Evolutionary conservation across 345 rosid species (phyloP), one percentile per base, ranked within the genome.

Genomic region (Citrus mangshanensis): DNA sequence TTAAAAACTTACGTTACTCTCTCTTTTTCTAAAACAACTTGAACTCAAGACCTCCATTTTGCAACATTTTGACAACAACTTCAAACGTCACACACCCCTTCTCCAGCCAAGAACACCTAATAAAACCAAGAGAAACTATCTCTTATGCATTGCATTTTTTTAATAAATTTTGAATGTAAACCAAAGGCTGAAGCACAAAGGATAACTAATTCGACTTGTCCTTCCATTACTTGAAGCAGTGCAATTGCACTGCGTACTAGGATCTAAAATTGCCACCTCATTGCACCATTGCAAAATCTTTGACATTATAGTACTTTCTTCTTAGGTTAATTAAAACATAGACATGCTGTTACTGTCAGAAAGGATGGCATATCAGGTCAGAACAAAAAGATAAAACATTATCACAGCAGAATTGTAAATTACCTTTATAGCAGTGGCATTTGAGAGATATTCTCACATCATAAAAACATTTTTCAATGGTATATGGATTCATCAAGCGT

Each of bases 61-160:
- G 71, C 51, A 55, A 30, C 72, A n/a, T 77, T 84, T 80, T 54
- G 87, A n/a, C 83, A 6, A 49, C 79, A 65, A 85, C 85, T n/a
- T n/a, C 79, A 85, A 46, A 82, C 56, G 79, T 79, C 81, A 77
- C 68, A 77, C 46, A n/a, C 70, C 83, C 76, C 62, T 68, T 40
- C 73, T 77, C 65, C 24, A 74, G 37, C 84, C 87, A 79, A 81
- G 28, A 76, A 34, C 65, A 81, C 81, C 83, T 81, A 72, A 64
- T 5, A 9, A 19, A 46, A 22, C 58, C 69, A 55, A 65, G n/a
- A 10, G 9, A 74, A 32, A 46, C n/a, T 46, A 19, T 40, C 37
- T 40, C 37, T 27, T 21, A 22, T 16, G 56, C 38, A 60, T 27
- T 6, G 18, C 6, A 58, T 9, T 59, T 66, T 42, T n/a, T 8